Base-by-base conservation (phyloP, 495 filamentous ascomycete genomes). In the Elaphomyces granulatus region DNA sequence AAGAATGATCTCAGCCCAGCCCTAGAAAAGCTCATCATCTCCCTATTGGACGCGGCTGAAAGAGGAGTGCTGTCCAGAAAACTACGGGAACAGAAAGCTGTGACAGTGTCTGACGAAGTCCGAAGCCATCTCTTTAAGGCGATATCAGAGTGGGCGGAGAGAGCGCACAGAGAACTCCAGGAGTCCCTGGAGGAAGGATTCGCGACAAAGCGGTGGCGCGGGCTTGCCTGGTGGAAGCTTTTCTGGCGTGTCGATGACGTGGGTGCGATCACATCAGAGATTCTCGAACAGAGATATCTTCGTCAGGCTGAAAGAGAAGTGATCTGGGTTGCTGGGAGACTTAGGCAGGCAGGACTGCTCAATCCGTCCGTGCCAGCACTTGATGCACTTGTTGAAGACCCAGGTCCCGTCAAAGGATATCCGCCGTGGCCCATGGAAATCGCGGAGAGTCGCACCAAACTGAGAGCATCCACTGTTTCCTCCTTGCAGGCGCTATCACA, bases 231-330 rank as follows among this genome's bases (percentile, higher is more conserved):
- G 90, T 96, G 83, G 83, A 93, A 92, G 53, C 74, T 98, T 9
- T 78, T 93, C 51, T 95, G 86, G 85, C 78, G 81, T 9, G 83
- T 84, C 34, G 90, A 96, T 55, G 88, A 96, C 47, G 85, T 98
- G 30, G 68, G 71, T 20, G 78, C 83, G 69, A 74, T 90, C 34
- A 72, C 80, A 1, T 75, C 76, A 2, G 81, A 92, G 43, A 75
- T 94, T 38, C 57, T 95, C 2, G 68, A 74, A 26, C 70, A 66
- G 35, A 66, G 68, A n/a, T 94, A 87, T 58, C 71, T 98, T 2
- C 66, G 69, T 2, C 65, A 70, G 12, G 76, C 87, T 0, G 87
- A 94, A 51, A 77, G 74, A 41, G 72, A 71, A 38, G 62, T 82
- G 32, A 76, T 92, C 37, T 92, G 76, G 61, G 73, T 92, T 3